phyloP scores from a whole-genome alignment of 768 basidiomycete species.

The Tulasnella sp. region DNA sequence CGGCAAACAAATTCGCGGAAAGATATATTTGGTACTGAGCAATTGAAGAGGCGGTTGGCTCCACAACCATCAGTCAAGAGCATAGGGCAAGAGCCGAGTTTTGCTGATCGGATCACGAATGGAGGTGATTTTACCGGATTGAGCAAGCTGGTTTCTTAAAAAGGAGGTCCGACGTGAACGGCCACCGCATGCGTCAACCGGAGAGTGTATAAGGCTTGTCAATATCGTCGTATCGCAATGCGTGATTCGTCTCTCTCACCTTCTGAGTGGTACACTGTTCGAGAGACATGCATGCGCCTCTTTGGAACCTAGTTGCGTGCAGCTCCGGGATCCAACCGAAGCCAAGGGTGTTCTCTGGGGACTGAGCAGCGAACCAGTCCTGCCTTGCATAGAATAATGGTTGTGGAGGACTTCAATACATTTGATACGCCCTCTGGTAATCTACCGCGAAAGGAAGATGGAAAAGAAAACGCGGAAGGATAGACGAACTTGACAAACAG shows the following conservation, averaged over 20 bases:
- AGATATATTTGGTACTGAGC: too few species aligned
- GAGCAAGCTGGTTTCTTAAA: neutral
- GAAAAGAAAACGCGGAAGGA: neutral
- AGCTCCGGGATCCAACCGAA: neutral
- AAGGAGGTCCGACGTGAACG: neutral
- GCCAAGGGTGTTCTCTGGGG: neutral
- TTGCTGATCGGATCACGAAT: too few species aligned
- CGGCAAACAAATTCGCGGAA: too few species aligned
- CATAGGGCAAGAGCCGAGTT: too few species aligned
- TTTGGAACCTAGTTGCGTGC: neutral
- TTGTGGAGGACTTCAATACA: neutral
- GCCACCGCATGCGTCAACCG: too few species aligned
- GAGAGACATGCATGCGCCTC: neutral
- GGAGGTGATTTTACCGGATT: neutral
- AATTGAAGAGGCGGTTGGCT: too few species aligned
- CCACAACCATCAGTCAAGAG: too few species aligned
- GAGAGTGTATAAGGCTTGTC: too few species aligned
- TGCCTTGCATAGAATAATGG: neutral
- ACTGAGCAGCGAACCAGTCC: neutral
- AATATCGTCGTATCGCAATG: too few species aligned
- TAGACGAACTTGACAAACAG: neutral
- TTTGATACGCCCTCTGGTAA: neutral
- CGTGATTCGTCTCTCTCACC: neutral
- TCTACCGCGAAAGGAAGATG: neutral
- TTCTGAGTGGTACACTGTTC: neutral